Evolutionary conservation across 1,284 basidiomycete genomes (phyloP), one percentile per base, ranked within the genome.

Genomic region (Trichosporon sp.): DNA sequence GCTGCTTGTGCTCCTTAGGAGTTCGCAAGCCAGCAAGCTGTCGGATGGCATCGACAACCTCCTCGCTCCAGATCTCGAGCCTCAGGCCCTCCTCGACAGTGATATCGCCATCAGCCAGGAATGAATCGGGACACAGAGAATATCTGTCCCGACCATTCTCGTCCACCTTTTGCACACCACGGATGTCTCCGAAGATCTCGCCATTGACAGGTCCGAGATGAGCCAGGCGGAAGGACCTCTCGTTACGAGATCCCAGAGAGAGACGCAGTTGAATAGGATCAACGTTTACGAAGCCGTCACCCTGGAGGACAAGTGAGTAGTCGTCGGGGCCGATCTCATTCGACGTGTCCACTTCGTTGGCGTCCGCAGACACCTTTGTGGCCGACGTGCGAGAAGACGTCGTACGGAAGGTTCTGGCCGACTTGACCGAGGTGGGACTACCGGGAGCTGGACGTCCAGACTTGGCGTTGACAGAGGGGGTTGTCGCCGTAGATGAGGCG

Each of bases 41-140:
- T 10, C 85, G 83, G 32, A 90, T 79, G 1, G 88, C 87, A 56
- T 87, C 86, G 65, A 92, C 84, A 26, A 89, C 89, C 65, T 87
- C 85, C 4, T 88, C 87, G 71, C 91, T 88, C 91, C 91, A 93
- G 10, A 93, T 81, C 78, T 93, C 91, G 63, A 91, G 70, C 65
- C 88, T 88, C 21, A 92, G 72, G 1, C 82, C 80, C 3, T 88
- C 87, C 74, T 93, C 91, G 7, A 89, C 85, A 10, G 86, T 85
- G 46, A 87, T 79, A 71, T 87, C 86, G 32, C 89, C 74, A 59
- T 90, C 86, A 0, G 87, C 76, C 46, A 88, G 86, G 12, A 88
- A 71, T 0, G 91, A 89, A 0, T 72, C 56, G 10, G 68, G 70
- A 16, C 76, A 74, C 26, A 83, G 73, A 0, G 61, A n/a, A 35